Evolutionary conservation across 768 basidiomycete species (phyloP).

Genomic region (Paxillus rubicundulus): DNA sequence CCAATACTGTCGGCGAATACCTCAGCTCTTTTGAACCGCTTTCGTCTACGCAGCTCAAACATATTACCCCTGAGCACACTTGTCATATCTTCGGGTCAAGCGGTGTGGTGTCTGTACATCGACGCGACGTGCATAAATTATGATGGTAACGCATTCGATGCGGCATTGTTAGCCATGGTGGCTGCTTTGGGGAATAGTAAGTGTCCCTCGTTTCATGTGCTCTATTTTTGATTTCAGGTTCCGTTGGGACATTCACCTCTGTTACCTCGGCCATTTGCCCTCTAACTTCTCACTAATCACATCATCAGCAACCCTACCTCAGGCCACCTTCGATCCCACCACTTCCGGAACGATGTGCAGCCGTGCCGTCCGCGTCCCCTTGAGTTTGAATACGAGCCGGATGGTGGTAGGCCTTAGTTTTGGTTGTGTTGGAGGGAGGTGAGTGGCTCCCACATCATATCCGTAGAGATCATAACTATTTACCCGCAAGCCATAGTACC

Average conservation of each 20-base stretch:
- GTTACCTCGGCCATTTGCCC: constrained; percentile 21
- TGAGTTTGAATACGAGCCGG: constrained; percentile 39
- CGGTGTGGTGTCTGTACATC: constrained; percentile 92
- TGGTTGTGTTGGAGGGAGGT: constrained; percentile 26
- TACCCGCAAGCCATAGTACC: constrained; percentile 10
- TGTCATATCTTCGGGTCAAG: constrained; percentile 75
- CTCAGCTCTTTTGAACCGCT: no score
- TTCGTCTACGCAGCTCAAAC: constrained; percentile 48
- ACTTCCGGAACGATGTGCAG: constrained; percentile 62
- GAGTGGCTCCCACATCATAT: background rate
- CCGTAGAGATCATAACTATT: no score
- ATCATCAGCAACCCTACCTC: constrained; percentile 60
- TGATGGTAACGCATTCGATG: constrained; percentile 94
- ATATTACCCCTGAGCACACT: constrained; percentile 65
- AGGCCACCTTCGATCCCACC: constrained; percentile 69
- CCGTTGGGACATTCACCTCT: no score
- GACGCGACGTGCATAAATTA: constrained; percentile 97
- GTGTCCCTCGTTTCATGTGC: constrained; percentile 24
- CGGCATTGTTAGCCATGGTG: constrained; percentile 82
- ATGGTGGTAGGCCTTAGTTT: constrained; percentile 23
- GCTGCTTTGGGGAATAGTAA: constrained; percentile 82
- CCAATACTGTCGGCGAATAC: no score
- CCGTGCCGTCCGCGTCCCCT: constrained; percentile 41
- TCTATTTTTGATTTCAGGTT: no score
- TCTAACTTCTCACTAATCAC: background rate